Evolutionary conservation across 768 basidiomycete species (phyloP).

Genomic region (Cystobasidium tubakii): DNA sequence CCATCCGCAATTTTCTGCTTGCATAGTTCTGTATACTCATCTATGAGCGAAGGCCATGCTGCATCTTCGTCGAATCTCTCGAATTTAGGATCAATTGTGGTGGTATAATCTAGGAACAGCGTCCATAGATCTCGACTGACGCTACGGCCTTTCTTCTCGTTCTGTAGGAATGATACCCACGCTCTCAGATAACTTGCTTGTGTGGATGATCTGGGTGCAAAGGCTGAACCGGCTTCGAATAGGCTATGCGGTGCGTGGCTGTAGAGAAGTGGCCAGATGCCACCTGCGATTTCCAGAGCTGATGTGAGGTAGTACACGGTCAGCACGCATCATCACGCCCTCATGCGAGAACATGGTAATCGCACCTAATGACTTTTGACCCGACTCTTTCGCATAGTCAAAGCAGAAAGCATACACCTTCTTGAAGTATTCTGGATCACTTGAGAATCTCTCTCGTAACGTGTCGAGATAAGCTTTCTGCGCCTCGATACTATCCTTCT

Average conservation of each 20-base stretch:
- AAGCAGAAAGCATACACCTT: slow-evolving; percentile 76
- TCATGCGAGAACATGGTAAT: too few relatives aligned
- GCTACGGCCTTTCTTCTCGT: slow-evolving; percentile 48
- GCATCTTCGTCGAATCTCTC: slow-evolving; percentile 69
- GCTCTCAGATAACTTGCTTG: slow-evolving; percentile 16
- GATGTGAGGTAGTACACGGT: background rate
- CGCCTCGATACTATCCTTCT: slow-evolving; percentile 61
- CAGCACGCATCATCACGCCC: too few relatives aligned
- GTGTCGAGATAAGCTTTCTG: slow-evolving; percentile 60
- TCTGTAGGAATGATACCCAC: slow-evolving; percentile 64
- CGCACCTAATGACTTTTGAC: slow-evolving; percentile 73
- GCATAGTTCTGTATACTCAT: slow-evolving; percentile 71
- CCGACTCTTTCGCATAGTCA: slow-evolving; percentile 66
- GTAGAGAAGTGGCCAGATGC: slow-evolving; percentile 26
- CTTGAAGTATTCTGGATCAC: slow-evolving; percentile 65
- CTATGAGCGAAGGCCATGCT: slow-evolving; percentile 81
- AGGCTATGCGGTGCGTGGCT: background rate
- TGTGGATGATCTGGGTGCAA: background rate
- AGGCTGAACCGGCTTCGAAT: slow-evolving; percentile 19
- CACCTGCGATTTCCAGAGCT: slow-evolving; percentile 32
- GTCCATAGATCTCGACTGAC: slow-evolving; percentile 43
- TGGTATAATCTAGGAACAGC: slow-evolving; percentile 50
- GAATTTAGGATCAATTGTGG: slow-evolving; percentile 67
- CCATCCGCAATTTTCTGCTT: slow-evolving; percentile 47
- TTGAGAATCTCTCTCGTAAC: slow-evolving; percentile 60